A percentile compares a stretch with the other conserved stretches of the same genome.
Conservation (phyloP, 1,139 yeast species). For the Pneumocystis murina region DNA sequence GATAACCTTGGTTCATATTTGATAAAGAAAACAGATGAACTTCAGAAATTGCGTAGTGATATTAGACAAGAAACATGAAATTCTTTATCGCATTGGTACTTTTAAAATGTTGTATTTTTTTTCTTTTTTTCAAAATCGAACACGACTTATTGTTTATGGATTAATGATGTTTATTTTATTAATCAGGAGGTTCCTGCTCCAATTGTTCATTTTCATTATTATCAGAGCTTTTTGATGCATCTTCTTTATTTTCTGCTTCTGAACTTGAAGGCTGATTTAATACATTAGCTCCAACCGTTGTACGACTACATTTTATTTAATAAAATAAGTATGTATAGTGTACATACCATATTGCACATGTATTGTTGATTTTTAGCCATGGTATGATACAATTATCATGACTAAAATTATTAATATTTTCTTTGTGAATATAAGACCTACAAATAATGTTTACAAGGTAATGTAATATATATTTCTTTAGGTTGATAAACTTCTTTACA, state of each 20-base stretch:
- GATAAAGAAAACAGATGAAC: slow-evolving; percentile 36
- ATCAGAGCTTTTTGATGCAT: neutral
- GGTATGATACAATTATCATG: slow-evolving; percentile 16
- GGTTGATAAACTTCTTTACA: slow-evolving; percentile 14
- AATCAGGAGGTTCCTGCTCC: neutral
- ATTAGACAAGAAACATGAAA: slow-evolving; percentile 20
- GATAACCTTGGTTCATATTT: slow-evolving; percentile 34
- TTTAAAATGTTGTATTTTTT: neutral
- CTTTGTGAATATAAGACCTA: neutral
- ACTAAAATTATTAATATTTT: neutral
- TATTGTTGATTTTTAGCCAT: slow-evolving; percentile 16
- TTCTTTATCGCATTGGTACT: too few species aligned
- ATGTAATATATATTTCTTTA: slow-evolving; percentile 6
- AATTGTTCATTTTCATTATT: neutral
- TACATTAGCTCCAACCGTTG: neutral
- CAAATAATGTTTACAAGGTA: slow-evolving; percentile 16
- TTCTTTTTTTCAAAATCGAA: neutral
- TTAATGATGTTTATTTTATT: neutral
- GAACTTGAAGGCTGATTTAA: neutral
- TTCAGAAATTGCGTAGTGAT: slow-evolving; percentile 33
- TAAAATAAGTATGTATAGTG: neutral
- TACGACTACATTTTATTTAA: neutral
- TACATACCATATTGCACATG: slow-evolving; percentile 10
- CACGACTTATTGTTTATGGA: neutral
- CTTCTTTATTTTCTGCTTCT: neutral